Evolutionary conservation across 2,329 filamentous ascomycete genomes (phyloP).

Genomic region (Rutstroemia sp.): DNA sequence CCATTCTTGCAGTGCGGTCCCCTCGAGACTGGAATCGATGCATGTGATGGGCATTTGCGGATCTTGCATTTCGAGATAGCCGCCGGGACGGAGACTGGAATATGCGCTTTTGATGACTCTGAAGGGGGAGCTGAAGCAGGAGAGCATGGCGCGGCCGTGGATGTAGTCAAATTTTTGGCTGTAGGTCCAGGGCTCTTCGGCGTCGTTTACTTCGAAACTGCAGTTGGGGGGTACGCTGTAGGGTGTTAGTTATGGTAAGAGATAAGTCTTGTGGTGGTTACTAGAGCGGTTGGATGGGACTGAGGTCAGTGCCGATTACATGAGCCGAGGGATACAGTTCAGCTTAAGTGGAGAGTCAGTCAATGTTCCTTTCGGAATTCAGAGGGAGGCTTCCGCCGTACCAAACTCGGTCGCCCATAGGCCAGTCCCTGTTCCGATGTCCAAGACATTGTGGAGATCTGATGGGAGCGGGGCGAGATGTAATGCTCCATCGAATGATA

Average conservation of each 20-base stretch:
- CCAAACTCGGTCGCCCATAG: conserved; percentile 17
- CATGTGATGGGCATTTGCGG: background rate
- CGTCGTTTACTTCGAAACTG: conserved; percentile 44
- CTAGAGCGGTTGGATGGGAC: conserved; percentile 25
- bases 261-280: background rate
- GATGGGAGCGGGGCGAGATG: conserved; percentile 14
- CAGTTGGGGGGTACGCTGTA: conserved; percentile 39
- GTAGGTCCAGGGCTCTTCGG: conserved; percentile 40
- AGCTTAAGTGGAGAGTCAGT: background rate
- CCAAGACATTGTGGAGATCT: conserved; percentile 7
- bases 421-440: conserved; percentile 14
- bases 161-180: conserved; percentile 43
- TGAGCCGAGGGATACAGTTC: conserved; percentile 23
- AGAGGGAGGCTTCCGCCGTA: conserved; percentile 14
- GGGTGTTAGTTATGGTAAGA: background rate
- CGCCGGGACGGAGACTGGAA: conserved; percentile 3
- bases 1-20: conserved; percentile 6
- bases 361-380: background rate
- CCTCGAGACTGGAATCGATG: background rate
- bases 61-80: conserved; percentile 15
- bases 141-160: conserved; percentile 38
- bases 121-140: conserved; percentile 26
- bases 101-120: conserved; percentile 29
- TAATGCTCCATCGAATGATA: conserved; percentile 11
- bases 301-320: conserved; percentile 27